These are phyloP conservation scores for Globisporangium abappressorium DNA, from an alignment of 352 stramenopile genomes.

Conservation along the genomic window DNA sequence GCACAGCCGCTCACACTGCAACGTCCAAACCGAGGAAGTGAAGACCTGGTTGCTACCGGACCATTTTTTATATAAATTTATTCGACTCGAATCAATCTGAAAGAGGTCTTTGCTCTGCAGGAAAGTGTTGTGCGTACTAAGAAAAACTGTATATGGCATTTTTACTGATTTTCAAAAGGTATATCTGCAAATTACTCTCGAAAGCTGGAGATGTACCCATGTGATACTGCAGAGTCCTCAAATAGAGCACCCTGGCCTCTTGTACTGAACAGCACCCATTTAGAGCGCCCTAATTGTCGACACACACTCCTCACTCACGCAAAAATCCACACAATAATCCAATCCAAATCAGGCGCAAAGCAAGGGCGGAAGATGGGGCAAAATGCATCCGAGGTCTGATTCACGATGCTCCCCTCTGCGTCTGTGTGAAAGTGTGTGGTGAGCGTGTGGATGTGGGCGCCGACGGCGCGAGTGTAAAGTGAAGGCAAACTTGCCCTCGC, in stretches of 20 bases:
- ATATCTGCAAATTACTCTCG: neutral
- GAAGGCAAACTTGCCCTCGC: neutral
- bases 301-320: neutral
- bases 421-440: no score
- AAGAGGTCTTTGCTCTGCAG: no score
- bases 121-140: no score
- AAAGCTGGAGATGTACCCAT: neutral
- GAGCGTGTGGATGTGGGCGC: no score
- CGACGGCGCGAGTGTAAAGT: neutral
- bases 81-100: no score
- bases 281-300: neutral
- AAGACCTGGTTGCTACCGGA: constrained; percentile 3
- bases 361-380: constrained; percentile 1
- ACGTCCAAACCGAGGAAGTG: constrained; percentile 5
- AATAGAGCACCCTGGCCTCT: neutral
- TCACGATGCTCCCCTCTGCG: neutral
- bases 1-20: neutral
- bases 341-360: neutral
- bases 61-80: neutral
- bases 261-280: neutral
- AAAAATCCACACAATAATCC: neutral
- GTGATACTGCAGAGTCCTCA: neutral
- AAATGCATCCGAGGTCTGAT: constrained; percentile 1
- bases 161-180: neutral
- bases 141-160: no score